A percentile compares a stretch with the other conserved stretches of the same genome.
Evolutionary conservation across 2,329 filamentous ascomycete species (phyloP).

Genomic region (Penicillium verrucosum): DNA sequence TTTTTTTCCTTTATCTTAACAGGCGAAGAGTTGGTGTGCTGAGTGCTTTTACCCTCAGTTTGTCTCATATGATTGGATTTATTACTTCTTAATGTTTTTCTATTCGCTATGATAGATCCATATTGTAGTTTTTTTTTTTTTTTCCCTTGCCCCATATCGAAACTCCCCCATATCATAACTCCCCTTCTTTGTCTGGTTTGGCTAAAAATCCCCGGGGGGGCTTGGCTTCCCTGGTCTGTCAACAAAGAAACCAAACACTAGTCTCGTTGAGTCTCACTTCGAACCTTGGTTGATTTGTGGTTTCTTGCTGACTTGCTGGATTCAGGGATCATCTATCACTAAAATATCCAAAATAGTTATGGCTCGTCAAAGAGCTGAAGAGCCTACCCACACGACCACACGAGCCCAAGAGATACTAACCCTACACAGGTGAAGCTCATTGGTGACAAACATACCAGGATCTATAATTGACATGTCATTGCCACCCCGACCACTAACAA

Average conservation of each 20-base stretch:
- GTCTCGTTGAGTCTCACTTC: not conserved
- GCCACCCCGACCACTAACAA: not conserved
- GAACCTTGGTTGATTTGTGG: not conserved
- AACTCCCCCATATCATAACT: too few species aligned
- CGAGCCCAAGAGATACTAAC: not conserved
- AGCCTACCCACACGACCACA: not conserved
- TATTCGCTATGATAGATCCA: not conserved
- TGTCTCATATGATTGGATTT: constrained; percentile 25
- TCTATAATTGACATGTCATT: constrained; percentile 1
- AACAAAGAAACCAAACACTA: not conserved
- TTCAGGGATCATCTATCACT: not conserved
- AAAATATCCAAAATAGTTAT: too few species aligned
- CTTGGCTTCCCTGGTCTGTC: not conserved
- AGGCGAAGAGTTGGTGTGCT: constrained; percentile 39
- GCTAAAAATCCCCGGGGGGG: not conserved
- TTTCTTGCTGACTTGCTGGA: not conserved
- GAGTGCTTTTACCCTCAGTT: constrained; percentile 21
- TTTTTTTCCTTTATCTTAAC: constrained; percentile 28
- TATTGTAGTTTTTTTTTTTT: not conserved
- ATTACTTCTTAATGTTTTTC: constrained; percentile 8
- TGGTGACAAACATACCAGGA: not conserved
- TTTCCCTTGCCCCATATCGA: too few species aligned
- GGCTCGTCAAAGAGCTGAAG: not conserved
- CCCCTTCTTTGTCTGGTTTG: not conserved
- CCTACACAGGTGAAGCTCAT: not conserved